These are phyloP conservation scores for Phytophthora fragariae DNA, from an alignment of 352 stramenopile genomes.

Conservation along the genomic window DNA sequence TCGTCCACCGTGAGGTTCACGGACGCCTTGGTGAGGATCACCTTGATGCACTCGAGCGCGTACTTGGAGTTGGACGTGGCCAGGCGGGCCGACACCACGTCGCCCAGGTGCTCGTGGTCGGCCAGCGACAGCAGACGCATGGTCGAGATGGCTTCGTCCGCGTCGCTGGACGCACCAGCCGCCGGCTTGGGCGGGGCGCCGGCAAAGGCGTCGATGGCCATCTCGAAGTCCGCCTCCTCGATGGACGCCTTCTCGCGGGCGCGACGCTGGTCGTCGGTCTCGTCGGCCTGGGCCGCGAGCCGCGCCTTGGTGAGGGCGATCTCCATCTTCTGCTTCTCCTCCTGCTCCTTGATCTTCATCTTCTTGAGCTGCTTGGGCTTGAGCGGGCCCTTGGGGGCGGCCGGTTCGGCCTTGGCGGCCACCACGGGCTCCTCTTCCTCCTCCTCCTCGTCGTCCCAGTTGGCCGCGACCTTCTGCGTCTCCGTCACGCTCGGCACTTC, in stretches of 20 bases:
- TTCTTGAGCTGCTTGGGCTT: constrained; percentile 91
- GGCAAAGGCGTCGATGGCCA: constrained; percentile 80
- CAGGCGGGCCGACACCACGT: constrained; percentile 66
- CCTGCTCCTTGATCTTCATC: constrained; percentile 87
- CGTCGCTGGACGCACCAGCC: constrained; percentile 36
- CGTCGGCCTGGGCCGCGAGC: constrained; percentile 72
- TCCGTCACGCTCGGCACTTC: constrained; percentile 69
- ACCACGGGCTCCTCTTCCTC: constrained; percentile 64
- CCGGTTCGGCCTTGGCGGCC: constrained; percentile 31
- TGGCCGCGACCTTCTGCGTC: constrained; percentile 53
- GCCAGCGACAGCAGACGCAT: constrained; percentile 78
- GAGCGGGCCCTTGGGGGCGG: constrained; percentile 58
- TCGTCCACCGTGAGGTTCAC: constrained; percentile 83
- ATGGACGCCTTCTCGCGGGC: constrained; percentile 68
- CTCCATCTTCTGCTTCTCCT: constrained; percentile 84
- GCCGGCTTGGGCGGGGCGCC: constrained; percentile 43
- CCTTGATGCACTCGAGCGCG: constrained; percentile 83
- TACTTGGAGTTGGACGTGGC: constrained; percentile 76
- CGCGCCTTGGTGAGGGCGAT: constrained; percentile 79
- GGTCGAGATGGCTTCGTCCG: constrained; percentile 54
- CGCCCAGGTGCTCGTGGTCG: constrained; percentile 78
- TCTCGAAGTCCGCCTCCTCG: constrained; percentile 80
- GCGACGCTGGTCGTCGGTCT: constrained; percentile 67
- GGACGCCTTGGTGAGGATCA: constrained; percentile 81
- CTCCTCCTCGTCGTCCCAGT: constrained; percentile 85